These are phyloP conservation scores for Onygenales sp. DNA, from an alignment of 2,329 filamentous ascomycete species.

Conservation along the genomic window DNA sequence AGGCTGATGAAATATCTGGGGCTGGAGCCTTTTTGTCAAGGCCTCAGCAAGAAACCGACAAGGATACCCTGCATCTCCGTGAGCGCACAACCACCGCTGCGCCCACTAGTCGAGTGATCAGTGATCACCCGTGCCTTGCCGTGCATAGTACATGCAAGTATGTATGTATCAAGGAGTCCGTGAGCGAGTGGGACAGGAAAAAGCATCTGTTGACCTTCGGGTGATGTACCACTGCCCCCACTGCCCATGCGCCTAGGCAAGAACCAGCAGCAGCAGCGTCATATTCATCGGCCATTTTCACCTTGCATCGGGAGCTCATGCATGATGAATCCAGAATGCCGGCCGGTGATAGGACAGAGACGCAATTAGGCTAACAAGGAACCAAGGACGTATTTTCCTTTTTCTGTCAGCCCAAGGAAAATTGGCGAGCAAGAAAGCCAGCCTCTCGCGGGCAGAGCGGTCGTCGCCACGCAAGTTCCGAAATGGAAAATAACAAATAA, in stretches of 20 bases:
- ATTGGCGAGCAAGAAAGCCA: too few species aligned
- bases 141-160: neutral
- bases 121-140: neutral
- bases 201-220: neutral
- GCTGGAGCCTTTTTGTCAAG: too few species aligned
- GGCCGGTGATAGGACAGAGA: neutral
- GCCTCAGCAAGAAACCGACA: too few species aligned
- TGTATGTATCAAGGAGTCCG: neutral
- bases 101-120: neutral
- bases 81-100: neutral
- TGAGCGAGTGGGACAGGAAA: neutral
- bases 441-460: neutral
- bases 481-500: neutral
- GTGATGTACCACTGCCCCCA: neutral
- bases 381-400: neutral
- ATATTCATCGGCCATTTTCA: slow-evolving; percentile 2
- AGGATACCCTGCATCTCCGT: too few species aligned
- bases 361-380: neutral
- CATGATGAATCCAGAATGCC: neutral
- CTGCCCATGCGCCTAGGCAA: neutral
- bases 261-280: neutral
- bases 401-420: neutral
- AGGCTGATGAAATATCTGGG: too few species aligned
- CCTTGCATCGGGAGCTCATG: neutral
- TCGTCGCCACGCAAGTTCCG: neutral